phyloP scores from a whole-genome alignment of 768 basidiomycete species.

The Candolleomyces efflorescens region DNA sequence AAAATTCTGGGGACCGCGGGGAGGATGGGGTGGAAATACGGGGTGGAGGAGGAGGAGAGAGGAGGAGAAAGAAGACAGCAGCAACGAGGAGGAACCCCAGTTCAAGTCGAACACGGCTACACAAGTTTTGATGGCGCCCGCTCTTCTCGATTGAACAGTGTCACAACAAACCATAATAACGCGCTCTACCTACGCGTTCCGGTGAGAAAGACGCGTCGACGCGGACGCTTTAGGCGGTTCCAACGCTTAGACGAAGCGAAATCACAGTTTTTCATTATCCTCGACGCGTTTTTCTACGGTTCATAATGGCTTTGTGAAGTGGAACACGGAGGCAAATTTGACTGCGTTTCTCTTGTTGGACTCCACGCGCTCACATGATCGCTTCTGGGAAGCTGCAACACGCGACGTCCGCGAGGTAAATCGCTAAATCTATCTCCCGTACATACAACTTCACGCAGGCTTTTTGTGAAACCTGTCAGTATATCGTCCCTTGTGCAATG shows the following conservation, averaged over 20 bases:
- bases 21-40: not conserved
- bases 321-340: too few relatives aligned
- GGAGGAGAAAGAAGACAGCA: constrained; percentile 58
- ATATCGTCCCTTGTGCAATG: not conserved
- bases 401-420: not conserved
- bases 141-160: constrained; percentile 3
- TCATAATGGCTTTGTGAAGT: too few relatives aligned
- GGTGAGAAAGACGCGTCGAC: constrained; percentile 27
- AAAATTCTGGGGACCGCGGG: not conserved
- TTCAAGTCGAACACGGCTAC: constrained; percentile 28
- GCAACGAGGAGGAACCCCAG: constrained; percentile 12
- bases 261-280: too few relatives aligned
- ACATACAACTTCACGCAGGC: not conserved
- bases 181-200: constrained; percentile 17
- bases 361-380: constrained; percentile 4
- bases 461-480: not conserved
- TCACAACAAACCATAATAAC: constrained; percentile 38
- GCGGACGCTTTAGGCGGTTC: not conserved
- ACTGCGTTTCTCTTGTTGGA: not conserved
- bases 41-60: constrained; percentile 32
- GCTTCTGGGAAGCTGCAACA: not conserved
- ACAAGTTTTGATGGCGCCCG: not conserved
- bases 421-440: not conserved
- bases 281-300: too few relatives aligned
- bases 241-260: too few relatives aligned